A percentile compares a stretch with the other conserved stretches of the same genome.
These are phyloP conservation scores for Pythium phragmitis DNA, from an alignment of 352 stramenopile species.

Conservation along the genomic window DNA sequence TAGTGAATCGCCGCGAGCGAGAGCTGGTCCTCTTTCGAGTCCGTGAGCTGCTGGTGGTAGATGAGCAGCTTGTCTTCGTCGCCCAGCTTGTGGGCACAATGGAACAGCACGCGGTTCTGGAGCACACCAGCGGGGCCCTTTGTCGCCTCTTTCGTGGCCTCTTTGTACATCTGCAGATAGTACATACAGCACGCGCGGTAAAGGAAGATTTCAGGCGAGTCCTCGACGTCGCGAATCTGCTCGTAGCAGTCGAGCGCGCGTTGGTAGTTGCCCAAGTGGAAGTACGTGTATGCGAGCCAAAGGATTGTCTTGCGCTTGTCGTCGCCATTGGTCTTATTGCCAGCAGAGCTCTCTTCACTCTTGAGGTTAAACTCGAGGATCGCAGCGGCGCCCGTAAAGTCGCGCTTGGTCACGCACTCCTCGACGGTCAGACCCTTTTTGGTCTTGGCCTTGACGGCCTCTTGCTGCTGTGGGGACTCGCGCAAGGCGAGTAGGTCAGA, in stretches of 20 bases:
- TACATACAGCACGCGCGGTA: slow-evolving; percentile 93
- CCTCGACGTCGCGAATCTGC: slow-evolving; percentile 66
- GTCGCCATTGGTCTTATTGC: slow-evolving; percentile 6
- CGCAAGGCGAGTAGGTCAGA: neutral
- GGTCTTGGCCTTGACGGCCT: slow-evolving; percentile 66
- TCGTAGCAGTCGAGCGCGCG: slow-evolving; percentile 90
- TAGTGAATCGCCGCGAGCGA: slow-evolving; percentile 97
- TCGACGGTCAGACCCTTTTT: slow-evolving; percentile 78
- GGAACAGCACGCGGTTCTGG: slow-evolving; percentile 94
- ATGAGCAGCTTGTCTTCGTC: slow-evolving; percentile 95
- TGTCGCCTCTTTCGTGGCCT: slow-evolving; percentile 78
- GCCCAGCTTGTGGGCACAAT: slow-evolving; percentile 91
- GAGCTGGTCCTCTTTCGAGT: slow-evolving; percentile 93
- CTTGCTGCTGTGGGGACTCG: slow-evolving; percentile 36
- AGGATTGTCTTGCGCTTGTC: slow-evolving; percentile 81
- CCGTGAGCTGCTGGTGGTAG: slow-evolving; percentile 93
- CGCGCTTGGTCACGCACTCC: slow-evolving; percentile 75
- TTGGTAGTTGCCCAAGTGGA: slow-evolving; percentile 94
- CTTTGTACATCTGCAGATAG: slow-evolving; percentile 92
- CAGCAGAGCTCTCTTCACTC: slow-evolving; percentile 62
- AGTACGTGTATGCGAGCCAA: slow-evolving; percentile 95
- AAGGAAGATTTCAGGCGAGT: slow-evolving; percentile 75
- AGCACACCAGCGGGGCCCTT: slow-evolving; percentile 66
- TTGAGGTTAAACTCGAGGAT: slow-evolving; percentile 95
- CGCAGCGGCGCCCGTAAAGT: slow-evolving; percentile 94